Base-by-base conservation (phyloP, 2,329 filamentous ascomycete species). In the Alternaria sp. region DNA sequence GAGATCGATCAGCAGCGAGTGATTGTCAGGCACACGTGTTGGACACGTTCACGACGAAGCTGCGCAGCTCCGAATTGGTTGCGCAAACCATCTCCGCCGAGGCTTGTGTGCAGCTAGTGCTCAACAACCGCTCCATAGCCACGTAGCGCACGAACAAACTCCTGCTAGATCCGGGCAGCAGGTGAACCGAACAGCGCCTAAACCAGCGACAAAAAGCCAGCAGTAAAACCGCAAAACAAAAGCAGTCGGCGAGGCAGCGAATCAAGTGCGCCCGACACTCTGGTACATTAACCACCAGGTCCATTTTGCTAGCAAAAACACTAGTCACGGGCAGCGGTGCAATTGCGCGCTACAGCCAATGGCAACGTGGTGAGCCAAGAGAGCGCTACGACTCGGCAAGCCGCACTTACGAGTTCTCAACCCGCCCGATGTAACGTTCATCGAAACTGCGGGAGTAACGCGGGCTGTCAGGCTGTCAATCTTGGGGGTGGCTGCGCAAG, bases 311-410 rank as follows among this genome's bases (percentile, higher is more conserved):
- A 56, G 54, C 57, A 49, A 63, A 62, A 58, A 62, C 17, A 60
- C 53, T 67, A 21, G 55, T 66, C 32, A 53, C 55, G 58, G 51
- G 55, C 57, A 59, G 59, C 57, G 50, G 57, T 61, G 61, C 61
- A 72, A 69, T 69, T 61, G 53, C 44, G 40, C n/a, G 25, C 47
- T 21, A 40, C 51, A 53, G 46, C 70, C 68, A 73, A 71, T 72
- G 10, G 43, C 9, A 13, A 6, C n/a, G 15, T 23, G 28, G 44
- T 25, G 4, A 9, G 61, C 51, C 50, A 60, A 56, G 51, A 30
- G 19, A 45, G 26, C 28, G 50, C 57, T 44, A 30, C 36, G 23
- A 43, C 50, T 60, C 57, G 57, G 61, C 61, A 26, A 32, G 30
- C 61, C 51, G 61, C 61, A 56, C 46, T 51, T 45, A 28, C 44